Evolutionary conservation across 495 filamentous ascomycete species (phyloP).

Genomic region (Neurospora cerealis): DNA sequence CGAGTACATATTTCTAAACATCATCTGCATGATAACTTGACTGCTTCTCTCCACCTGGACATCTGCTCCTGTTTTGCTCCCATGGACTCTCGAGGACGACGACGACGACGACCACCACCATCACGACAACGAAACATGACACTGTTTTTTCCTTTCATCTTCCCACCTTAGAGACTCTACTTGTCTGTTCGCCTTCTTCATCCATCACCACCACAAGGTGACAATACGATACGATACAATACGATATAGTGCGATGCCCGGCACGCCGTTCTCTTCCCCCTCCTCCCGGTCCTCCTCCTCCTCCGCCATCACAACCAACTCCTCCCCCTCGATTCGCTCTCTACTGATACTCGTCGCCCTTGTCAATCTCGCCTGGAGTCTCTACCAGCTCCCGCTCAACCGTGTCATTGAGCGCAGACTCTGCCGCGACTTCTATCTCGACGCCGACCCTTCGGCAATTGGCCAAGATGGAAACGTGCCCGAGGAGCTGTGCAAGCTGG

Average conservation of each 20-base stretch:
- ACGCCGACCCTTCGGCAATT: conserved; percentile 25
- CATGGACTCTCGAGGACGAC: not conserved
- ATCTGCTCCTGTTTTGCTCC: not conserved
- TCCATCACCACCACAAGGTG: not conserved
- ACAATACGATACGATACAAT: not conserved
- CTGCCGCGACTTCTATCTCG: conserved; percentile 35
- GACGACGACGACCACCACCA: not conserved
- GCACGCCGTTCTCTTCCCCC: not conserved
- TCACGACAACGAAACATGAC: not conserved
- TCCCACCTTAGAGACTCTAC: not conserved
- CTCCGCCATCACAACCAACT: not conserved
- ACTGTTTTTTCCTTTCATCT: not conserved
- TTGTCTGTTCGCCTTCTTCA: not conserved
- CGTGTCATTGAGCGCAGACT: conserved; percentile 37
- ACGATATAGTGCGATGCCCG: not conserved
- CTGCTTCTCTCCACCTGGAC: not conserved
- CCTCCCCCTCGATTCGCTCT: conserved; percentile 15
- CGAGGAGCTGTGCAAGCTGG: conserved; percentile 38
- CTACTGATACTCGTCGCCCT: conserved; percentile 31
- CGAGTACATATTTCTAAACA: not conserved
- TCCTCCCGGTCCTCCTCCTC: not conserved
- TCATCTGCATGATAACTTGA: not conserved
- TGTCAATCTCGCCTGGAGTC: conserved; percentile 32
- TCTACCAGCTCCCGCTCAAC: conserved; percentile 38
- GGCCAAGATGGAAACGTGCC: conserved; percentile 24